phyloP scores from a whole-genome alignment of 768 basidiomycete genomes.

The Phanerochaete carnosa region DNA sequence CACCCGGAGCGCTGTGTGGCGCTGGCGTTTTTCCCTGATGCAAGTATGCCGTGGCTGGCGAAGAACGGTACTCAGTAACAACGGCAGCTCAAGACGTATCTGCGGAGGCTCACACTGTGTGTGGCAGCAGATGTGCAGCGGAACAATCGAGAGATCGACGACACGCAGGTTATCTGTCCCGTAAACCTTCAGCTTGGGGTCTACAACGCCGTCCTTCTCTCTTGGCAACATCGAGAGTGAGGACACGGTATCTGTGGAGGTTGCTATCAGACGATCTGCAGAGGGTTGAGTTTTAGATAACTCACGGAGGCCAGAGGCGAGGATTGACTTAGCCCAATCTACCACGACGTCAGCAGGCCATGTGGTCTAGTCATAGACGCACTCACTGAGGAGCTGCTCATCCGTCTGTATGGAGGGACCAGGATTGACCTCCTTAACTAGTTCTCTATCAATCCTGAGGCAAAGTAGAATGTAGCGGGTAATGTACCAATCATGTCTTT shows the following conservation, averaged over 20 bases:
- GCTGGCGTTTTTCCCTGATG: no score
- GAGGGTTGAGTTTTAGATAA: no score
- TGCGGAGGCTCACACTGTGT: slow-evolving; percentile 10
- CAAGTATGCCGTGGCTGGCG: no score
- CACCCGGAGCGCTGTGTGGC: no score
- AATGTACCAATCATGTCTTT: slow-evolving; percentile 13
- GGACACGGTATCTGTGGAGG: slow-evolving; percentile 1
- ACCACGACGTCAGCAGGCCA: no score
- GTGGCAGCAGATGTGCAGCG: background rate
- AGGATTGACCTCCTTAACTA: slow-evolving; percentile 26
- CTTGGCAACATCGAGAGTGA: slow-evolving; percentile 58
- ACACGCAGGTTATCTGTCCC: slow-evolving; percentile 49
- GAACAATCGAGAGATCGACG: slow-evolving; percentile 36
- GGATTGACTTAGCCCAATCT: slow-evolving; percentile 3
- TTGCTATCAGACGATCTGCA: no score
- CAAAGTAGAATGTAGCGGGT: no score
- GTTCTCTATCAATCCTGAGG: no score
- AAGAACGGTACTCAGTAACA: no score
- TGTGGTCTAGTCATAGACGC: background rate
- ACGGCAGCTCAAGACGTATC: no score
- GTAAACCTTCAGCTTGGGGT: slow-evolving; percentile 58
- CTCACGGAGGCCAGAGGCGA: background rate
- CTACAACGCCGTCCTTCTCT: slow-evolving; percentile 59
- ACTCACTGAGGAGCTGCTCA: slow-evolving; percentile 16
- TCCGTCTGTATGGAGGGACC: slow-evolving; percentile 27